phyloP scores from a whole-genome alignment of 2,329 filamentous ascomycete species.

The Diplocarpon mali region DNA sequence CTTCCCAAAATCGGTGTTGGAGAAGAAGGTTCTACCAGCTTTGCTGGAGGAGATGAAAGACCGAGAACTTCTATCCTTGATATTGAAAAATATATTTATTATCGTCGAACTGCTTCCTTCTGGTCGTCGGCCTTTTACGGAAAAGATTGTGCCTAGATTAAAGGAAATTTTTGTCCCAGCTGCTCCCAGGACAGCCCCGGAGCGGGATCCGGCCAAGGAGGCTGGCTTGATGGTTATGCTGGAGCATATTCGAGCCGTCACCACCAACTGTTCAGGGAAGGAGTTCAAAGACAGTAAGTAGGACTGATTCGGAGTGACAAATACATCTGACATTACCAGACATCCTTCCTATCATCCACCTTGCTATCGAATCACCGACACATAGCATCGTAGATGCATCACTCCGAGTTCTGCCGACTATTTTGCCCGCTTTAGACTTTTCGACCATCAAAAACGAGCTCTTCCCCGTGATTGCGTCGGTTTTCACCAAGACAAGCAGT shows the following conservation, averaged over 20 bases:
- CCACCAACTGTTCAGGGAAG: constrained; percentile 74
- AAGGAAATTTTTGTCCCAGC: constrained; percentile 69
- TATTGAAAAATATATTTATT: constrained; percentile 86
- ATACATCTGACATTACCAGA: constrained; percentile 39
- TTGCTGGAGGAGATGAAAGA: constrained; percentile 92
- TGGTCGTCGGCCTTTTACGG: constrained; percentile 67
- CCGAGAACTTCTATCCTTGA: constrained; percentile 69
- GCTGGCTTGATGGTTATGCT: constrained; percentile 85
- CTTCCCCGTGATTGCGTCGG: constrained; percentile 80
- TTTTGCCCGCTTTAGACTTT: constrained; percentile 87
- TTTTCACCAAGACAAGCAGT: constrained; percentile 89
- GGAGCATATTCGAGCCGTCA: constrained; percentile 67
- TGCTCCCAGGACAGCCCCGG: constrained; percentile 42
- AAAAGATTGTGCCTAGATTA: constrained; percentile 74
- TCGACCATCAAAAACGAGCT: constrained; percentile 95
- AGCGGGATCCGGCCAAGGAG: constrained; percentile 75
- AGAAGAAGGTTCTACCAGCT: constrained; percentile 85
- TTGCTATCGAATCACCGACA: constrained; percentile 79
- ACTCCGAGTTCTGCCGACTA: constrained; percentile 62
- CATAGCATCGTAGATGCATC: constrained; percentile 83
- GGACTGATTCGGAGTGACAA: constrained; percentile 1
- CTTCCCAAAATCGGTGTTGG: constrained; percentile 86
- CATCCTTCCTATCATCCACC: constrained; percentile 73
- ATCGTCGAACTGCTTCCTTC: constrained; percentile 71
- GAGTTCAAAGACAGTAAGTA: constrained; percentile 83